phyloP scores from a whole-genome alignment of 1,139 yeast genomes.

The Protomyces gravidus region DNA sequence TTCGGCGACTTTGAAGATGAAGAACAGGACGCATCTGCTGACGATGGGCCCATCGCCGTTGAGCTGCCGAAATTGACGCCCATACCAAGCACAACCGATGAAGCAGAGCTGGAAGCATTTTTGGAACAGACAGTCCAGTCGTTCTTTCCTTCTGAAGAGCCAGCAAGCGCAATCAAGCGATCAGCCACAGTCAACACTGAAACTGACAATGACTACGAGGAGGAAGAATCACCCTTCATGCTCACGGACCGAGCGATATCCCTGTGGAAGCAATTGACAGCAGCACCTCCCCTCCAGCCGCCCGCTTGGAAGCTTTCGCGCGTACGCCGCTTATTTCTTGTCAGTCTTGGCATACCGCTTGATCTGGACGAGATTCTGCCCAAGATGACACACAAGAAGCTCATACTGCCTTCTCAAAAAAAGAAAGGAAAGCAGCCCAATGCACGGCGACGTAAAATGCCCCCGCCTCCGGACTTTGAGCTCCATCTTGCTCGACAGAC shows the following conservation, averaged over 20 bases:
- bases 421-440: slow-evolving; percentile 28
- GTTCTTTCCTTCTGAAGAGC: neutral
- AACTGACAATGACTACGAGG: slow-evolving; percentile 10
- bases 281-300: slow-evolving; percentile 49
- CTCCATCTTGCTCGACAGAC: slow-evolving; percentile 35
- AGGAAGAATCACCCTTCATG: slow-evolving; percentile 22
- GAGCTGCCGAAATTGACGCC: neutral
- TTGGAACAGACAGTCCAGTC: neutral
- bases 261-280: slow-evolving; percentile 43
- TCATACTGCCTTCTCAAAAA: slow-evolving; percentile 18
- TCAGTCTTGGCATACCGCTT: slow-evolving; percentile 59
- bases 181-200: neutral
- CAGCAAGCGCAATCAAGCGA: neutral
- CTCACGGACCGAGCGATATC: slow-evolving; percentile 23
- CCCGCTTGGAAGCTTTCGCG: slow-evolving; percentile 59
- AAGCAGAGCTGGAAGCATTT: neutral
- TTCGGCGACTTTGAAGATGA: slow-evolving; percentile 30
- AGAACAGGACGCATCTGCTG: neutral
- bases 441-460: slow-evolving; percentile 7
- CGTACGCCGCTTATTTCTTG: slow-evolving; percentile 54
- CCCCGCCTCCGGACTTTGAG: slow-evolving; percentile 30
- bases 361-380: slow-evolving; percentile 48
- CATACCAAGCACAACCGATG: neutral
- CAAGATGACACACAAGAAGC: slow-evolving; percentile 34
- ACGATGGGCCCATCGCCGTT: neutral